Evolutionary conservation across 1,284 basidiomycete genomes (phyloP), one percentile per base, ranked within the genome.

Genomic region (Pseudozyma tsukubaensis): DNA sequence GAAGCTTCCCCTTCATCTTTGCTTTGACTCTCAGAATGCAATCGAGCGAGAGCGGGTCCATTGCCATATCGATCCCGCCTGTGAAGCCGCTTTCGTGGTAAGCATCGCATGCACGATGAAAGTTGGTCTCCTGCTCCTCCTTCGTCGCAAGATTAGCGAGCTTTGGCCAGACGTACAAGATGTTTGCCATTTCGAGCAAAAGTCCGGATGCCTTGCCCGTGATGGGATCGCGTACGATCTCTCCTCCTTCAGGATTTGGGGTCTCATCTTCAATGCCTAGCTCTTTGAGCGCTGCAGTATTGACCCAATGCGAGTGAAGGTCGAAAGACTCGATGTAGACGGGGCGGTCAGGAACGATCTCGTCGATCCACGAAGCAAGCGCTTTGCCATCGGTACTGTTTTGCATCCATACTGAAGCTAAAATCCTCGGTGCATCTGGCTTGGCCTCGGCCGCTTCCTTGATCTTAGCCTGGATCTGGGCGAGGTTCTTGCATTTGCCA

Each of bases 241-340:
- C 54, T 16, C 73, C 73, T 14, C 73, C 73, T 37, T 64, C 64
- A 2, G 73, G 73, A 36, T 69, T 42, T 10, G 65, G 65, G 18
- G 70, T 76, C 4, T 60, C 53, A 24, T 61, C 55, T 34, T 60
- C 59, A 45, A 76, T 63, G n/a, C 64, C 73, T 10, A 76, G 58
- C 48, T 72, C 70, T 1, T 57, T 11, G 29, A 76, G 63, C n/a
- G 73, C 73, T 24, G 57, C 59, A 2, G 70, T 65, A 47, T 72
- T 73, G 70, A 57, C 58, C 71, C 69, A 72, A 39, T 60, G 58
- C 44, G 70, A 73, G 40, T 72, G 70, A 3, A 72, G 59, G n/a
- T 72, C 73, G 32, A 61, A 60, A 11, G 70, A 49, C 29, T 65
- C 62, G 16, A 76, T 62, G 44, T 76, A 73, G 36, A 76, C 70